Conservation (phyloP, 2,329 filamentous ascomycete genomes). For the Aspergillus sp. region DNA sequence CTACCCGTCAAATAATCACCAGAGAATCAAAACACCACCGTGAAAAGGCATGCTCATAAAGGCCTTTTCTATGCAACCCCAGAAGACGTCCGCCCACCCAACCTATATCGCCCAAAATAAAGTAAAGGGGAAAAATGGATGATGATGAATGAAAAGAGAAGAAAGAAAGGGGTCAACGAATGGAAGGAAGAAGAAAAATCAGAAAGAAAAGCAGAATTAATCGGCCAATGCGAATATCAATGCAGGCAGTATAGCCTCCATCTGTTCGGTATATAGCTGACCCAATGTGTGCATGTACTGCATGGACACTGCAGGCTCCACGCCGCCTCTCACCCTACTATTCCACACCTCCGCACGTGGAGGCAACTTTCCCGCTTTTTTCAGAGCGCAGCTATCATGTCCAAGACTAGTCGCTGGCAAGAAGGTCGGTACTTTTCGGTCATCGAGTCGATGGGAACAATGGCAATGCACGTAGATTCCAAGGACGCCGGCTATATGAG, state of each 20-base stretch:
- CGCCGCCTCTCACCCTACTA: conserved; percentile 3
- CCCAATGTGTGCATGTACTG: conserved; percentile 7
- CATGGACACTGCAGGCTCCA: conserved; percentile 2
- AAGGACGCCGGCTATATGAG: conserved; percentile 21
- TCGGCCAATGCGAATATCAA: conserved; percentile 9
- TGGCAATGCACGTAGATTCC: conserved; percentile 12
- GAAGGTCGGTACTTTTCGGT: conserved; percentile 11
- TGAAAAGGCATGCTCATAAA: conserved; percentile 8
- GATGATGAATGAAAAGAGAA: conserved; percentile 3
- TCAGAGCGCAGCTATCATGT: background rate
- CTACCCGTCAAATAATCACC: conserved; percentile 9
- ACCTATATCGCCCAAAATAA: conserved; percentile 3
- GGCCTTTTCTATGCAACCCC: conserved; percentile 12
- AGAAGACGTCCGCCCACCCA: conserved; percentile 9
- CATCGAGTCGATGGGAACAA: conserved; percentile 6
- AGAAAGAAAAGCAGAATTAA: conserved; percentile 1
- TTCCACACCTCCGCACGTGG: background rate
- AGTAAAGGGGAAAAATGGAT: conserved; percentile 3
- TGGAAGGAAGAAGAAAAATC: background rate
- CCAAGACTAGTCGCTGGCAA: conserved; percentile 8
- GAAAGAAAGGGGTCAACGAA: background rate
- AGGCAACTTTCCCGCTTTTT: background rate
- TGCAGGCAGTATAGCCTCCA: conserved; percentile 3
- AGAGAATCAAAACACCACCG: conserved; percentile 13
- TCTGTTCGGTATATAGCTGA: background rate